These are phyloP conservation scores for Apiospora arundinis DNA, from an alignment of 2,329 filamentous ascomycete species.

Conservation along the genomic window DNA sequence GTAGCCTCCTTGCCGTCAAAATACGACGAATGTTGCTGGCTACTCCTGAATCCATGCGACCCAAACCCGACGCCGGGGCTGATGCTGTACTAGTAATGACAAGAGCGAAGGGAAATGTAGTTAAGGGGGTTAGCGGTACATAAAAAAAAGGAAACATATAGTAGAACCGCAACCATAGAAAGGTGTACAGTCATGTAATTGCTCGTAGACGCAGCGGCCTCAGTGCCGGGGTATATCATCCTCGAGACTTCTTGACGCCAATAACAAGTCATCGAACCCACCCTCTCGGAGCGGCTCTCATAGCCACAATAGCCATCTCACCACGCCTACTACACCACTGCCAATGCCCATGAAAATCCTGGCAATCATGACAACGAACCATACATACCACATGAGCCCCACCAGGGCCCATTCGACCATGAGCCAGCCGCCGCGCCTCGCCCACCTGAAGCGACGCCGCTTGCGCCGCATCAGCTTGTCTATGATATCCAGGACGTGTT, in stretches of 20 bases:
- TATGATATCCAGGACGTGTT: conserved; percentile 79
- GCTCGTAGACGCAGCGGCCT: neutral
- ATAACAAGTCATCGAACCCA: neutral
- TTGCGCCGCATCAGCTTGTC: conserved; percentile 76
- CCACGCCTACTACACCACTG: conserved; percentile 61
- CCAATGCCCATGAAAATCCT: conserved; percentile 69
- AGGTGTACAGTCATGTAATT: neutral
- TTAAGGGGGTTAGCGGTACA: too few species aligned
- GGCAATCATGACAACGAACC: conserved; percentile 83
- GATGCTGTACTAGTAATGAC: conserved; percentile 1
- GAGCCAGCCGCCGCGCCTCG: conserved; percentile 79
- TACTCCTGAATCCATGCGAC: conserved; percentile 10
- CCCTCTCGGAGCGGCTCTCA: conserved; percentile 41
- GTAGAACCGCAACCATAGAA: neutral
- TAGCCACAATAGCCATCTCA: conserved; percentile 87
- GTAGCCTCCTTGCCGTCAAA: conserved; percentile 1
- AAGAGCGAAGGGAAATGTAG: neutral
- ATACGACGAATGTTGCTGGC: conserved; percentile 1
- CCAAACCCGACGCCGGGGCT: conserved; percentile 15
- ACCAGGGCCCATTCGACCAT: conserved; percentile 87
- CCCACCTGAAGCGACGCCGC: conserved; percentile 72
- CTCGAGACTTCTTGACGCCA: neutral
- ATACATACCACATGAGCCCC: conserved; percentile 92
- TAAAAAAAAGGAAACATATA: neutral
- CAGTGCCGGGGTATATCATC: conserved; percentile 3